Percentiles rank a stretch among this genome's conserved stretches.
phyloP scores from a whole-genome alignment of 441 rosid genomes.

The Geranium incanum region DNA sequence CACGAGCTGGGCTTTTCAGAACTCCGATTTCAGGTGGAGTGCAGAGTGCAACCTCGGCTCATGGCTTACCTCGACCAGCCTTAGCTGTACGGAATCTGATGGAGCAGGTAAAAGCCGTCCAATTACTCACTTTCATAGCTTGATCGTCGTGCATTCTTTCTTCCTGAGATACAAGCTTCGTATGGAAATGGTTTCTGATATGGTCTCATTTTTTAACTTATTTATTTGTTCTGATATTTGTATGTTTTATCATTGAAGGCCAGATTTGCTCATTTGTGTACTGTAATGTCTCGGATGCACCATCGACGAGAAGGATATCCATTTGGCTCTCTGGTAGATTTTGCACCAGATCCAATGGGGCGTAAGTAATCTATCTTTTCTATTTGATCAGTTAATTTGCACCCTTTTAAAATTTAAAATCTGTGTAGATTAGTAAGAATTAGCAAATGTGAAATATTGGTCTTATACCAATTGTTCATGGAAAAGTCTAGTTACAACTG shows the following conservation, averaged over 20 bases:
- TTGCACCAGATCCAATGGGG: slow-evolving; percentile 84
- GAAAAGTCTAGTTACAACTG: not conserved
- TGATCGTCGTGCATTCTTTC: not conserved
- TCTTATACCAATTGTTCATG: not conserved
- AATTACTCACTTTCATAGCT: not conserved
- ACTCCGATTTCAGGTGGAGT: slow-evolving; percentile 99
- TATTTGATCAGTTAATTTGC: slow-evolving; percentile 13
- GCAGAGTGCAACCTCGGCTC: slow-evolving; percentile 96
- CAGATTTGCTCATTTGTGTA: slow-evolving; percentile 93
- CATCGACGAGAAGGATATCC: slow-evolving; percentile 96
- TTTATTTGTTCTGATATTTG: slow-evolving; percentile 13
- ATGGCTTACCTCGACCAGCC: slow-evolving; percentile 86
- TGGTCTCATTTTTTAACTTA: not conserved
- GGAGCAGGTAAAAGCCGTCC: slow-evolving; percentile 63
- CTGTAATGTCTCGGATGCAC: slow-evolving; percentile 94
- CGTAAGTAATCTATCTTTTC: slow-evolving; percentile 49
- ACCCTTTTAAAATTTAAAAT: slow-evolving; percentile 7
- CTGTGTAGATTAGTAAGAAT: slow-evolving; percentile 7
- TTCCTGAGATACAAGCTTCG: not conserved
- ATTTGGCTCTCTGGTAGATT: slow-evolving; percentile 94
- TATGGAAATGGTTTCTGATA: not conserved
- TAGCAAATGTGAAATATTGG: slow-evolving; percentile 1
- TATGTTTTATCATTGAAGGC: slow-evolving; percentile 43
- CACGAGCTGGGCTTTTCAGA: slow-evolving; percentile 84
- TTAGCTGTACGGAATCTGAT: slow-evolving; percentile 91